Percentiles rank a stretch among this genome's conserved stretches.
Conservation (phyloP, 139 green algal genomes). For the Chlorella sp. region DNA sequence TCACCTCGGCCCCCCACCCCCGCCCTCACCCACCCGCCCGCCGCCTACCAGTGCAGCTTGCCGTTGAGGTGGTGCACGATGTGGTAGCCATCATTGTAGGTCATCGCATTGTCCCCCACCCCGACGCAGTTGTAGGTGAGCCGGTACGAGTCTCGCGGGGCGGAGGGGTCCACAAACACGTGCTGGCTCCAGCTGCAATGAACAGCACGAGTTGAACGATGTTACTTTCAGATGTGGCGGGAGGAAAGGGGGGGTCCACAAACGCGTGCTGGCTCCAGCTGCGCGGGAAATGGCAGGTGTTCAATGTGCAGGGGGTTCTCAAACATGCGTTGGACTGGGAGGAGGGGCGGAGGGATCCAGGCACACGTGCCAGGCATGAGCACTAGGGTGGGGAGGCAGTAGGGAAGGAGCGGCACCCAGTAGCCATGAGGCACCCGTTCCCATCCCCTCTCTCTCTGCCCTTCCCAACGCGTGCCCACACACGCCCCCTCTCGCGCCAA, state of each 20-base stretch:
- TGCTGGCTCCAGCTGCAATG: constrained; percentile 80
- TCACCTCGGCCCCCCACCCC: neutral
- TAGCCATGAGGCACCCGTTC: neutral
- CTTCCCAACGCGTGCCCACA: neutral
- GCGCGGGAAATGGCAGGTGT: neutral
- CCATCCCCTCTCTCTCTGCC: no score
- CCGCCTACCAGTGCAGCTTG: neutral
- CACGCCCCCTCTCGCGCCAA: no score
- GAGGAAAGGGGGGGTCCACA: constrained; percentile 65
- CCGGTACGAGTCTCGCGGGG: constrained; percentile 57
- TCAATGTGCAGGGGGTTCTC: no score
- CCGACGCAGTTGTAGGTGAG: constrained; percentile 88
- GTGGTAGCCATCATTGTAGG: constrained; percentile 96
- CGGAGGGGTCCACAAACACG: constrained; percentile 80
- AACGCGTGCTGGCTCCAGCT: constrained; percentile 90
- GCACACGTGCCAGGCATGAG: constrained; percentile 50
- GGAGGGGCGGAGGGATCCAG: constrained; percentile 63
- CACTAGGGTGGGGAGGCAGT: no score
- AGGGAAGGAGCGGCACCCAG: no score
- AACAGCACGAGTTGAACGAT: no score
- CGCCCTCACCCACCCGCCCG: neutral
- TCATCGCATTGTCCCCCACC: constrained; percentile 76
- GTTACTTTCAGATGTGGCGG: neutral
- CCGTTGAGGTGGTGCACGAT: constrained; percentile 90
- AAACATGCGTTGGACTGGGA: neutral